A percentile compares a stretch with the other conserved stretches of the same genome.
Evolutionary conservation across 305 asterid genomes (phyloP).

Genomic region (Fraxinus paxiana): DNA sequence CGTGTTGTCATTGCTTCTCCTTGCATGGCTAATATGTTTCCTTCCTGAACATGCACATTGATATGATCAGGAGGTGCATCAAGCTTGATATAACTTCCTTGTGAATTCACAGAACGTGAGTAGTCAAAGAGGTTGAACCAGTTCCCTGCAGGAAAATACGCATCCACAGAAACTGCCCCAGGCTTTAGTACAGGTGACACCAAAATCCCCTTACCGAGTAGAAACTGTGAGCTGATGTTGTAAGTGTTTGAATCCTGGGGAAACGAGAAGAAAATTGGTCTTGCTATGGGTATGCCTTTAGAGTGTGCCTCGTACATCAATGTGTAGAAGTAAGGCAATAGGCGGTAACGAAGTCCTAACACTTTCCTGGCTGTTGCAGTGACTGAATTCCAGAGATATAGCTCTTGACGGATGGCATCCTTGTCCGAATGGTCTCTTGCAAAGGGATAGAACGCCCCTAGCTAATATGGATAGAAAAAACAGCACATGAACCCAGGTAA

Average conservation of each 20-base stretch:
- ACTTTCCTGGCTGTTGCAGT: conserved; percentile 63
- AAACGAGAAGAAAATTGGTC: conserved; percentile 82
- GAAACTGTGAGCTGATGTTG: conserved; percentile 57
- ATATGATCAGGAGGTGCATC: conserved; percentile 64
- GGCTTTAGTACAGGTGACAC: conserved; percentile 64
- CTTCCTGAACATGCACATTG: conserved; percentile 59
- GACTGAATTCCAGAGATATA: conserved; percentile 77
- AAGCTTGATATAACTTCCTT: conserved; percentile 44
- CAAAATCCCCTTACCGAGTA: conserved; percentile 65
- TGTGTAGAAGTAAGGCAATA: conserved; percentile 68
- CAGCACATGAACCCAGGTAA: neutral
- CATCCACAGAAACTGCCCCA: conserved; percentile 48
- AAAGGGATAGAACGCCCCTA: conserved; percentile 93
- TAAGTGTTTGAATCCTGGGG: conserved; percentile 59
- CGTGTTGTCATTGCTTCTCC: conserved; percentile 68
- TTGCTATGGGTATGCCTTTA: conserved; percentile 66
- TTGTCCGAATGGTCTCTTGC: conserved; percentile 62
- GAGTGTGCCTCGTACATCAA: conserved; percentile 65
- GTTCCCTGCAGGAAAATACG: conserved; percentile 74
- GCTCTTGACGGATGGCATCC: conserved; percentile 53
- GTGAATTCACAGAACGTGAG: conserved; percentile 32
- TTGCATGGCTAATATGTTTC: conserved; percentile 62
- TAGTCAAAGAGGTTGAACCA: conserved; percentile 75
- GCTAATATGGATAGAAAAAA: conserved; percentile 28
- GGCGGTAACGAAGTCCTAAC: conserved; percentile 64